These are phyloP conservation scores for Penicillium freii DNA, from an alignment of 2,329 filamentous ascomycete genomes.

Conservation along the genomic window DNA sequence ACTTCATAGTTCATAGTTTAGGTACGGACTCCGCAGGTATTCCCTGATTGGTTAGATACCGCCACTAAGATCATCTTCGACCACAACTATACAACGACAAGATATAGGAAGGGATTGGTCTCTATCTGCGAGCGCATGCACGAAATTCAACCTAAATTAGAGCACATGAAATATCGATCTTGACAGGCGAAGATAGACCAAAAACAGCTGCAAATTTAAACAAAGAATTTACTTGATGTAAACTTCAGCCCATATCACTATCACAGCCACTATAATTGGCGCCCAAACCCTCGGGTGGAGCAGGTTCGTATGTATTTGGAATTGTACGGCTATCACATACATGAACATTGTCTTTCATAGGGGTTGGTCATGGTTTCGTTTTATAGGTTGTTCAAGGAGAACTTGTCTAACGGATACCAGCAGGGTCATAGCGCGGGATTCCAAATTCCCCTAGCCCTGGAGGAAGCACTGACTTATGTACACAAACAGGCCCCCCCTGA, in stretches of 20 bases:
- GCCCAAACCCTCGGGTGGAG: not conserved
- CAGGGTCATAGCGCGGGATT: slow-evolving; percentile 7
- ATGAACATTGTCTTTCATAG: not conserved
- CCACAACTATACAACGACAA: not conserved
- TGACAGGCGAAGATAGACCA: not conserved
- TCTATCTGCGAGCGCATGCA: not conserved
- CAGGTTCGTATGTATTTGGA: not conserved
- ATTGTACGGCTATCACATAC: not conserved
- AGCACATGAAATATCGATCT: not conserved
- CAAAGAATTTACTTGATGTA: not conserved
- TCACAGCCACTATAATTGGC: not conserved
- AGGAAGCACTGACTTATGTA: slow-evolving; percentile 5
- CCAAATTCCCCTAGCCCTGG: slow-evolving; percentile 1
- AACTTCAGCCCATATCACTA: not conserved
- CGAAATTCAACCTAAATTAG: not conserved
- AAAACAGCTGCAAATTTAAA: too few relatives aligned
- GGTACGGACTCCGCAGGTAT: not conserved
- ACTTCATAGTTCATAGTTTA: not conserved
- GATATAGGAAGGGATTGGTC: not conserved
- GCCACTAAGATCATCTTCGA: not conserved
- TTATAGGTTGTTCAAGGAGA: not conserved
- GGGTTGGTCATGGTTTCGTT: not conserved
- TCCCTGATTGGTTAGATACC: not conserved
- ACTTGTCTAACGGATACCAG: not conserved
- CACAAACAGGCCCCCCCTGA: not conserved